These are phyloP conservation scores for Phytophthora melonis DNA, from an alignment of 352 stramenopile species.

Conservation along the genomic window DNA sequence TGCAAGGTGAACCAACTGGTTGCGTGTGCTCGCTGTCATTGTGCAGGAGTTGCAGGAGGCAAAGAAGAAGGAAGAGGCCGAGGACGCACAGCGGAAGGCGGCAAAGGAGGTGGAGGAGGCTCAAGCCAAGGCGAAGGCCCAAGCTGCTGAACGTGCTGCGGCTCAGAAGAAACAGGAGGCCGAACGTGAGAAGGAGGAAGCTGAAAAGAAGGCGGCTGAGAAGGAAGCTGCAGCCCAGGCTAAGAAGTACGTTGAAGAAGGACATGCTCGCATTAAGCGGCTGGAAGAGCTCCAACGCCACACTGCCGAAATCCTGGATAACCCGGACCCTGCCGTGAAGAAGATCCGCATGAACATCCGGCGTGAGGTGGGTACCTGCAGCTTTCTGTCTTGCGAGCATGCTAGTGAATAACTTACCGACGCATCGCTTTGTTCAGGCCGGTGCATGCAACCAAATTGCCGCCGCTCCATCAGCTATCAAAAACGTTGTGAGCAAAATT, in stretches of 20 bases:
- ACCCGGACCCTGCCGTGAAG: slow-evolving; percentile 61
- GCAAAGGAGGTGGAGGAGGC: slow-evolving; percentile 41
- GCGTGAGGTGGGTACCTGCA: slow-evolving; percentile 47
- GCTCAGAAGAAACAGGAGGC: slow-evolving; percentile 43
- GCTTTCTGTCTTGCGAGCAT: background rate
- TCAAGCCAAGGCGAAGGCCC: slow-evolving; percentile 43
- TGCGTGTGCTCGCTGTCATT: background rate
- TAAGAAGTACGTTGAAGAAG: slow-evolving; percentile 60
- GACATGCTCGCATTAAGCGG: slow-evolving; percentile 50
- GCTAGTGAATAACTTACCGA: background rate
- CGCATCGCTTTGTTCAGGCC: slow-evolving; percentile 41
- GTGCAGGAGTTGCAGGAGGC: slow-evolving; percentile 33
- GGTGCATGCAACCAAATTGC: slow-evolving; percentile 88
- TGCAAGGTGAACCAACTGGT: slow-evolving; percentile 1
- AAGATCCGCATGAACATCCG: slow-evolving; percentile 76
- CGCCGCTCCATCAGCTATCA: slow-evolving; percentile 69
- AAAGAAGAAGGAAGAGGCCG: slow-evolving; percentile 38
- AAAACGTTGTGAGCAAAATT: slow-evolving; percentile 75
- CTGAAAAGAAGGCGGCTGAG: slow-evolving; percentile 45
- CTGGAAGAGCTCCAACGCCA: slow-evolving; percentile 62
- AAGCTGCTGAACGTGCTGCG: slow-evolving; percentile 37
- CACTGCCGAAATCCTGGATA: slow-evolving; percentile 60
- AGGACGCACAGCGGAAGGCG: slow-evolving; percentile 33
- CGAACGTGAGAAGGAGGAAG: slow-evolving; percentile 43
- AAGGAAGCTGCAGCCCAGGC: slow-evolving; percentile 43